Percentiles rank a stretch among this genome's conserved stretches.
These are phyloP conservation scores for Coffea eugenioides DNA, from an alignment of 257 asterid species.

Conservation along the genomic window DNA sequence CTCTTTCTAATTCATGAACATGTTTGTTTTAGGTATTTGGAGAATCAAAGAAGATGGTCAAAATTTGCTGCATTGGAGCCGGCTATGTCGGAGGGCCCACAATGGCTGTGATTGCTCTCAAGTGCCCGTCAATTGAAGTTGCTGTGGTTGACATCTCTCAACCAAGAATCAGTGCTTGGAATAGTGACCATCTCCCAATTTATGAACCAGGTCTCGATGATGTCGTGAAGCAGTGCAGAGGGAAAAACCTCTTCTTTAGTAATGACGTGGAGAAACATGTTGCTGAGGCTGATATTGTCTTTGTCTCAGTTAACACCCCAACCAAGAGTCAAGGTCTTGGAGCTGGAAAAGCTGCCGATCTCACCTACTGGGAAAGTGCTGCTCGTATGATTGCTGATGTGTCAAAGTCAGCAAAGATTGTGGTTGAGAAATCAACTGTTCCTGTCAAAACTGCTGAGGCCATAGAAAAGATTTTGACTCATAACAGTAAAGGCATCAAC, in stretches of 20 bases:
- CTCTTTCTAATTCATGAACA: background rate
- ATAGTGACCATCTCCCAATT: constrained; percentile 87
- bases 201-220: constrained; percentile 98
- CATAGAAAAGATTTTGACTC: constrained; percentile 74
- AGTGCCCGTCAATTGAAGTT: constrained; percentile 75
- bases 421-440: constrained; percentile 89
- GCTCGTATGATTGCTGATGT: constrained; percentile 97
- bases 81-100: constrained; percentile 95
- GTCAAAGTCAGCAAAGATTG: constrained; percentile 81
- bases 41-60: constrained; percentile 57
- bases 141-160: constrained; percentile 87
- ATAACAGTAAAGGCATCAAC: constrained; percentile 80
- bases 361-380: constrained; percentile 94
- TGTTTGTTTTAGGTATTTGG: constrained; percentile 3
- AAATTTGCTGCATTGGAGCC: constrained; percentile 96
- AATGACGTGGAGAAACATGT: constrained; percentile 92
- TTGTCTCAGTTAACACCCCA: constrained; percentile 91
- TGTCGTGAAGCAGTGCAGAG: constrained; percentile 85
- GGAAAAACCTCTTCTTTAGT: constrained; percentile 92
- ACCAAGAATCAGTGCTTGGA: constrained; percentile 88
- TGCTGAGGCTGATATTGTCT: constrained; percentile 75
- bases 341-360: constrained; percentile 96
- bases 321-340: constrained; percentile 95
- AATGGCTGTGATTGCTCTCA: constrained; percentile 94
- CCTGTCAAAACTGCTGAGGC: constrained; percentile 96